Evolutionary conservation across 202 grass and related monocot genomes (phyloP), one percentile per base, ranked within the genome.

Genomic region (Setaria viridis): DNA sequence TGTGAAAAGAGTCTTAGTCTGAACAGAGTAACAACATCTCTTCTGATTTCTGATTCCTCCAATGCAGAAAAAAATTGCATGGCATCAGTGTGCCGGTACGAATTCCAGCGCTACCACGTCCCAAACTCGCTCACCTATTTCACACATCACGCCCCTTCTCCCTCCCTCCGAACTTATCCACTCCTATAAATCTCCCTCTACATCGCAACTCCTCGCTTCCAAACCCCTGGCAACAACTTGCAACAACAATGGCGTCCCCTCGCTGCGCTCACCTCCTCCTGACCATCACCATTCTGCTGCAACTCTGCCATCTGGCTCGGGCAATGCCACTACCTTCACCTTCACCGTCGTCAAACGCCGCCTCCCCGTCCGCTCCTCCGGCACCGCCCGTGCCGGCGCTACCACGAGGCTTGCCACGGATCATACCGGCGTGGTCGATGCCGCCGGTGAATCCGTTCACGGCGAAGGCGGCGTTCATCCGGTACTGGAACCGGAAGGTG

Each of bases 401-500:
- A 2, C 65, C 80, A 3, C 68, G 41, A 5, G 68, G 60, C 81
- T 3, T 29, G 39, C 57, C 80, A 1, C 77, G 51, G 53, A 7
- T 80, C 17, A 39, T 84, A 16, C 67, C 82, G 50, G 46, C 68
- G 37, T 49, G 19, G 62, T 34, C 84, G n/a, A 5, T 71, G 57
- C 67, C 72, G 74, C n/a, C 84, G n/a, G 82, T 87, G 84, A 97
- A 90, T 82, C 91, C 94, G 45, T 98, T 98, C 84, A 95, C 95
- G 48, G 90, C 93, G 0, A 89, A 88, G 84, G 93, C 93, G 30
- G 90, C 93, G 25, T 90, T 93, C 70, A 85, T 98, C 75, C 88
- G 95, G 67, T 98, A 98, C 91, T 98, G 95, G 95, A 94, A 92
- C 88, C 83, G 95, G 29, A 95, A 92, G 78, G 86, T 98, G 49